These are phyloP conservation scores for Wickerhamiella cacticola DNA, from an alignment of 805 yeast genomes.

Conservation along the genomic window DNA sequence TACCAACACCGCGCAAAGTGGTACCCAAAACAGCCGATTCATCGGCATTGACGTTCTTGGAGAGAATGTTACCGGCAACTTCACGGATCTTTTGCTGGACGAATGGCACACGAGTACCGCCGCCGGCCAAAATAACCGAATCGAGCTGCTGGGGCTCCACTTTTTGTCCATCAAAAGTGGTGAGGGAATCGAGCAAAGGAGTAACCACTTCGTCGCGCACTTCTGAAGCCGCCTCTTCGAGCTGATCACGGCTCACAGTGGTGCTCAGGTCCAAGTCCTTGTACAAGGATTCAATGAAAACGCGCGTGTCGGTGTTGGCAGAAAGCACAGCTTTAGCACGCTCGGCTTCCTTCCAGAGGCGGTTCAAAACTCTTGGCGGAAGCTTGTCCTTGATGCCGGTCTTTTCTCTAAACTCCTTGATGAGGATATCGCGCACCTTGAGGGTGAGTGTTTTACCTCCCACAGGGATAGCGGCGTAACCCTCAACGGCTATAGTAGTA, in stretches of 20 bases:
- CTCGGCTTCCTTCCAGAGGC: conserved; percentile 73
- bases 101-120: conserved; percentile 81
- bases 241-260: conserved; percentile 61
- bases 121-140: conserved; percentile 78
- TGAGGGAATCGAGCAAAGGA: conserved; percentile 46
- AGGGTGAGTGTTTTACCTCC: conserved; percentile 72
- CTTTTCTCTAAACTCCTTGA: conserved; percentile 43
- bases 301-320: conserved; percentile 71
- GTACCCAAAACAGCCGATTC: conserved; percentile 89
- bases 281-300: conserved; percentile 62
- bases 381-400: conserved; percentile 32
- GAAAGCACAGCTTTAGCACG: conserved; percentile 77
- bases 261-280: conserved; percentile 65
- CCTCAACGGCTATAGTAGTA: conserved; percentile 43
- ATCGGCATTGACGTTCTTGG: conserved; percentile 88
- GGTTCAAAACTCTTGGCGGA: conserved; percentile 48
- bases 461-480: conserved; percentile 57
- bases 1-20: conserved; percentile 65
- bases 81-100: conserved; percentile 39
- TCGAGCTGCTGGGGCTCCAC: conserved; percentile 32
- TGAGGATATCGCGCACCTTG: conserved; percentile 47
- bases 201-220: conserved; percentile 36
- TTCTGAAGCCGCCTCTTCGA: conserved; percentile 46
- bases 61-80: conserved; percentile 47
- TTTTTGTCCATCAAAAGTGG: conserved; percentile 26